Percentiles rank a stretch among this genome's conserved stretches.
phyloP scores from a whole-genome alignment of 805 yeast species.

The Wickerhamiella dianesei region DNA sequence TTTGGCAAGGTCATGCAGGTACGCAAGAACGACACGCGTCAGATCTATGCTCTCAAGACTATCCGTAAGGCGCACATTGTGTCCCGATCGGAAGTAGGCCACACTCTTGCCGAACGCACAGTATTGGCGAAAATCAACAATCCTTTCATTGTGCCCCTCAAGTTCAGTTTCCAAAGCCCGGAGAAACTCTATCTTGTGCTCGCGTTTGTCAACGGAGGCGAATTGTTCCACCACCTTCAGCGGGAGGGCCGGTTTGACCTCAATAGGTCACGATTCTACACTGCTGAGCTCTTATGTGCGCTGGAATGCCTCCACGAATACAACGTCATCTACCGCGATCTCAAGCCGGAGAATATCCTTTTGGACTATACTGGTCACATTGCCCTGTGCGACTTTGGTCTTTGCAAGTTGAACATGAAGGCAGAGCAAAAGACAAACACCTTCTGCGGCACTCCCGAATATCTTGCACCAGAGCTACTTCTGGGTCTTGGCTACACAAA shows the following conservation, averaged over 20 bases:
- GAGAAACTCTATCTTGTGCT: conserved; percentile 83
- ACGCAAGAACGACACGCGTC: conserved; percentile 85
- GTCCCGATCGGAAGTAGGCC: conserved; percentile 86
- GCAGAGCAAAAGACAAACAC: conserved; percentile 76
- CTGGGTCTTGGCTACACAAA: conserved; percentile 90
- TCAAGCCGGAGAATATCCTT: conserved; percentile 91
- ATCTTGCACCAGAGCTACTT: conserved; percentile 86
- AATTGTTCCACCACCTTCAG: conserved; percentile 85
- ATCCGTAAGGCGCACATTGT: conserved; percentile 90
- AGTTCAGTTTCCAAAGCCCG: conserved; percentile 94
- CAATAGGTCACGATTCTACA: conserved; percentile 81
- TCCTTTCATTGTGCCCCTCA: conserved; percentile 92
- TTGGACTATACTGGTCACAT: conserved; percentile 95
- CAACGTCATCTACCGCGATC: conserved; percentile 87
- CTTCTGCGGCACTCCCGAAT: conserved; percentile 97
- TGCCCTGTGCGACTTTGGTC: conserved; percentile 93
- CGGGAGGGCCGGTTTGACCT: conserved; percentile 78
- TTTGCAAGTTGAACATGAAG: conserved; percentile 90
- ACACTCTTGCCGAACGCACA: conserved; percentile 90
- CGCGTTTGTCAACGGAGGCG: conserved; percentile 95
- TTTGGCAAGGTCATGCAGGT: conserved; percentile 99
- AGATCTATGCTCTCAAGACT: conserved; percentile 87
- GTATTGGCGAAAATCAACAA: conserved; percentile 85
- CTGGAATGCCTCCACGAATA: conserved; percentile 80
- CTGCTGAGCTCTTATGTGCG: conserved; percentile 88